Percentiles rank a stretch among this genome's conserved stretches.
Conservation (phyloP, 1,284 basidiomycete species). For the Cryptococcus deneoformans region DNA sequence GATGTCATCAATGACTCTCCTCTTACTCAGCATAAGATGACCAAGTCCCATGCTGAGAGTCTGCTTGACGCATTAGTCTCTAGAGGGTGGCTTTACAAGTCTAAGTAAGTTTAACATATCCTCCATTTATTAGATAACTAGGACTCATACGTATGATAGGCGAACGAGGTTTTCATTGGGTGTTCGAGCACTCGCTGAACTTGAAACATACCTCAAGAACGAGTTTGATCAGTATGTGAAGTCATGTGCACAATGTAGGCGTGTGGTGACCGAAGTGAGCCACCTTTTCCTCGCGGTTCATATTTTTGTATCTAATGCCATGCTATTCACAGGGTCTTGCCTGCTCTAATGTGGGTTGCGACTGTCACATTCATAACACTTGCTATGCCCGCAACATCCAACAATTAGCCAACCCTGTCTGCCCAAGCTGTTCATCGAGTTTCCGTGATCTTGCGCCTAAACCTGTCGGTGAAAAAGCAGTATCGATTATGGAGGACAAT, state of each 20-base stretch:
- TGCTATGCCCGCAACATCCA: constrained; percentile 22
- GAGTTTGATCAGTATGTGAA: constrained; percentile 35
- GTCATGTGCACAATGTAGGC: constrained; percentile 33
- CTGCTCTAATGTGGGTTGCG: constrained; percentile 30
- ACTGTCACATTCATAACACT: constrained; percentile 36
- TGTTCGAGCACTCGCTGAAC: constrained; percentile 37
- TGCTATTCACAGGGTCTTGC: constrained; percentile 23
- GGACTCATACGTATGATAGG: constrained; percentile 11
- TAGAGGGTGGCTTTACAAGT: constrained; percentile 40
- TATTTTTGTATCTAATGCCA: neutral
- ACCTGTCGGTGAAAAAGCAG: constrained; percentile 39
- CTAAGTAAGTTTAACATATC: constrained; percentile 26
- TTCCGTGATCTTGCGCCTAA: constrained; percentile 18
- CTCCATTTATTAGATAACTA: no score
- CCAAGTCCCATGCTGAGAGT: constrained; percentile 25
- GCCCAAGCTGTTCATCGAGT: constrained; percentile 15
- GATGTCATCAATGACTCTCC: constrained; percentile 13
- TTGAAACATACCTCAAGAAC: constrained; percentile 37
- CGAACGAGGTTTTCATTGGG: constrained; percentile 41
- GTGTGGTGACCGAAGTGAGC: constrained; percentile 37
- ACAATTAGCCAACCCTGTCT: constrained; percentile 10
- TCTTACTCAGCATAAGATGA: constrained; percentile 15
- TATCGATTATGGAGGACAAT: constrained; percentile 29
- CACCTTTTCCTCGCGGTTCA: neutral
- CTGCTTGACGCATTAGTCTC: constrained; percentile 35